phyloP scores from a whole-genome alignment of 495 filamentous ascomycete genomes.

The Terfezia claveryi region DNA sequence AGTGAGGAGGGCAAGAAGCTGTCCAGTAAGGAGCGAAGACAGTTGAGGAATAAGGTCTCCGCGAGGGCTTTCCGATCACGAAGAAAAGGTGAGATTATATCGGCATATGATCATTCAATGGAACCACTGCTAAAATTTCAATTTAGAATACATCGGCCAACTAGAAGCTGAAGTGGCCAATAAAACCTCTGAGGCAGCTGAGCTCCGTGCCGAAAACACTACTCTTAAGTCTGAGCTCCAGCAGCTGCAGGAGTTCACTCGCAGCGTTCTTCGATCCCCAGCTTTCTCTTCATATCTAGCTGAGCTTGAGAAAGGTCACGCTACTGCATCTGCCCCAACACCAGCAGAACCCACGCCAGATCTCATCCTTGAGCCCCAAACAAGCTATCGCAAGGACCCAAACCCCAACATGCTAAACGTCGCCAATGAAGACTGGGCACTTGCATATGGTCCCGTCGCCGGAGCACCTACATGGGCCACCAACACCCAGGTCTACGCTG shows the following conservation, averaged over 20 bases:
- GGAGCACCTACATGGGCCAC: slow-evolving; percentile 20
- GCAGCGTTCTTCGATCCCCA: slow-evolving; percentile 66
- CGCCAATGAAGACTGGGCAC: slow-evolving; percentile 14
- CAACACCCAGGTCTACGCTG: slow-evolving; percentile 57
- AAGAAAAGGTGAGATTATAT: slow-evolving; percentile 57
- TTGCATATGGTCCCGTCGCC: slow-evolving; percentile 7
- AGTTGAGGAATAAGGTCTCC: slow-evolving; percentile 94
- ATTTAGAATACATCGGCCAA: slow-evolving; percentile 74
- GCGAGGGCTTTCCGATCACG: slow-evolving; percentile 86
- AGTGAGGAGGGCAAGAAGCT: slow-evolving; percentile 97
- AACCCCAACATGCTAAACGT: slow-evolving; percentile 31
- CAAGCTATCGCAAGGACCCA: slow-evolving; percentile 31
- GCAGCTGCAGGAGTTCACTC: slow-evolving; percentile 51
- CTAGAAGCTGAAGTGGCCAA: slow-evolving; percentile 66
- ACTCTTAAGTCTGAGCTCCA: neutral
- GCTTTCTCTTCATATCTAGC: slow-evolving; percentile 66
- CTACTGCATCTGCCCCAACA: slow-evolving; percentile 24
- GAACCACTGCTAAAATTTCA: slow-evolving; percentile 4
- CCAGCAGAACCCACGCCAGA: slow-evolving; percentile 19
- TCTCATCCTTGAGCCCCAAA: slow-evolving; percentile 13
- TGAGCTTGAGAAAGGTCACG: slow-evolving; percentile 34
- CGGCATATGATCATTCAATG: neutral
- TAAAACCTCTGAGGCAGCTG: slow-evolving; percentile 46
- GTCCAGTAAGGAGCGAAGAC: slow-evolving; percentile 77
- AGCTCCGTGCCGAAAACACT: slow-evolving; percentile 46